Conservation (phyloP, 106 monocot species). For the Xerophyta viscosa region DNA sequence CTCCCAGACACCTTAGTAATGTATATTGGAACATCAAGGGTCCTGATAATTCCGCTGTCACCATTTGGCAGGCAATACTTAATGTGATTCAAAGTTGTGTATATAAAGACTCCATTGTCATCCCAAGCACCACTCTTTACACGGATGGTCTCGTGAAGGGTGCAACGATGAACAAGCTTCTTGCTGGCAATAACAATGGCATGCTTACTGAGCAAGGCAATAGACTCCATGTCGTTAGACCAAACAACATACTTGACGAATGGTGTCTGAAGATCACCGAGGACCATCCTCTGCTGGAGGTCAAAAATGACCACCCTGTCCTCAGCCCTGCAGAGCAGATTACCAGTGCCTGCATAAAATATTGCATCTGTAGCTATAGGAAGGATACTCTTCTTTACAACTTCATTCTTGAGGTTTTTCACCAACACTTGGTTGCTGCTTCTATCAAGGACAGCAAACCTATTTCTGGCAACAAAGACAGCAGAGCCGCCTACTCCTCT, state of each 20-base stretch:
- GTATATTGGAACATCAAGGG: conserved; percentile 77
- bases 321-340: conserved; percentile 68
- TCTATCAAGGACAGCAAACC: conserved; percentile 88
- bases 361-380: conserved; percentile 73
- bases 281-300: conserved; percentile 70
- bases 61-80: conserved; percentile 96
- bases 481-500: conserved; percentile 65
- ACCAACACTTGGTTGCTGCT: conserved; percentile 58
- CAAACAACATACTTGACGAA: conserved; percentile 76
- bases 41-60: conserved; percentile 83
- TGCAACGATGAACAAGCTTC: conserved; percentile 73
- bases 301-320: conserved; percentile 73
- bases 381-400: conserved; percentile 67
- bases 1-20: conserved; percentile 64
- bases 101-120: conserved; percentile 91
- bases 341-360: conserved; percentile 88
- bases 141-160: conserved; percentile 95
- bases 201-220: conserved; percentile 86
- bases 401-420: conserved; percentile 84
- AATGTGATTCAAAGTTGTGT: conserved; percentile 86
- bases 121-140: conserved; percentile 98
- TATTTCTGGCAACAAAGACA: conserved; percentile 78
- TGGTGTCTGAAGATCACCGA: conserved; percentile 81
- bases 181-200: conserved; percentile 77
- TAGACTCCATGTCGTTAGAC: conserved; percentile 86